Base-by-base conservation (phyloP, 768 basidiomycete species). In the Podaxis sp. region DNA sequence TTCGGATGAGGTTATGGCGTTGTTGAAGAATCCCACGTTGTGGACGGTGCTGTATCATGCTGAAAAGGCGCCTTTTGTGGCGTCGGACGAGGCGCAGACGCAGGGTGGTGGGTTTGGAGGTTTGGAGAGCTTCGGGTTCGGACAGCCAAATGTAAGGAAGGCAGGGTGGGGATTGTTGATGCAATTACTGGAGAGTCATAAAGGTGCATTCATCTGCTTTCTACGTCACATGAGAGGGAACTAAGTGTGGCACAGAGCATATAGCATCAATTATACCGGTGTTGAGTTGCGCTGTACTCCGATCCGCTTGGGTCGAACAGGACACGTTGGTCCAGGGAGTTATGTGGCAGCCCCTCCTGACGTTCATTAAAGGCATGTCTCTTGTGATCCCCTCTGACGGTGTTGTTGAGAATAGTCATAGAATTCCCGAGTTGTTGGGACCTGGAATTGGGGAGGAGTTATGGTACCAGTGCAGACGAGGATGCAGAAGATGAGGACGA, bases 301-400 rank as follows among this genome's bases (percentile, higher is more conserved):
- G 87, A n/a, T 88, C 89, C 4, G 81, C 82, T 4, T 85, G 82
- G 82, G 72, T 84, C 0, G 95, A 98, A 70, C 77, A 82, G 0
- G 94, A 96, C 66, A 66, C 78, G 1, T 77, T 78, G 2, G 94
- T 96, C 2, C 87, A 89, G 67, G 74, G 76, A 3, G 72, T 73
- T 1, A 87, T 95, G 84, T 89, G 89, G 79, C 82, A 84, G 44
- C 89, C 91, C 0, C 69, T 93, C 54, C 75, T 95, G 8, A 78
- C 80, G 11, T 92, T 93, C 68, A 74, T 96, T 46, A 86, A 84
- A 74, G 86, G 95, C 92, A 66, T n/a, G 67, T 58, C 49, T 2
- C 3, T 24, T 24, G 28, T 51, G 56, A 36, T 17, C 17, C 11
- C 24, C 53, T 40, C 44, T 17, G 26, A 49, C 51, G 36, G 46